These are phyloP conservation scores for Adiantum capillusveneris DNA, from an alignment of 75 land plant genomes.

Conservation along the genomic window DNA sequence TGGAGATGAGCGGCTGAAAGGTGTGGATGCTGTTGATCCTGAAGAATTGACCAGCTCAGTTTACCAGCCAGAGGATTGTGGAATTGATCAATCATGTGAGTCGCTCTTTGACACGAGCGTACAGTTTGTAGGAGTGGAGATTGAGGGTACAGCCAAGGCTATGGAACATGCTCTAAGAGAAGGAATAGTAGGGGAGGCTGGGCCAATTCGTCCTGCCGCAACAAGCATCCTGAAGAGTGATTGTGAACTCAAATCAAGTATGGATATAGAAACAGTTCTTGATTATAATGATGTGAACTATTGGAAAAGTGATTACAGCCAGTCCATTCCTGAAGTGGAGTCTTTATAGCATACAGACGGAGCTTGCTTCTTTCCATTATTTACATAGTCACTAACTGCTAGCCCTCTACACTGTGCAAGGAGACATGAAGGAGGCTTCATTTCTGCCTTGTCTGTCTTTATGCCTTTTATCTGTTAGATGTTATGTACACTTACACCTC, in stretches of 20 bases:
- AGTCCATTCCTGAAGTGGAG: slow-evolving; percentile 34
- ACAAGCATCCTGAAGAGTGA: slow-evolving; percentile 14
- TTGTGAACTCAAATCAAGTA: slow-evolving; percentile 13
- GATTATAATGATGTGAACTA: slow-evolving; percentile 61
- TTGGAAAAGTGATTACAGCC: slow-evolving; percentile 55
- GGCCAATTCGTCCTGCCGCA: slow-evolving; percentile 35
- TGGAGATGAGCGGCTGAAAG: no score
- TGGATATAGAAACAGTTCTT: slow-evolving; percentile 23
- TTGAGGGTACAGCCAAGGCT: slow-evolving; percentile 56
- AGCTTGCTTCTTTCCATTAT: no score
- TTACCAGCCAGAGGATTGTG: not conserved
- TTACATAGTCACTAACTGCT: no score
- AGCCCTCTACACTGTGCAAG: no score
- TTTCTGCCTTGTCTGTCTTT: no score
- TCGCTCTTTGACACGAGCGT: slow-evolving; percentile 56
- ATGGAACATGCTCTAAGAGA: slow-evolving; percentile 68
- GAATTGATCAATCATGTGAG: not conserved
- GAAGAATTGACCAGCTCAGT: no score
- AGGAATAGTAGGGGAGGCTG: slow-evolving; percentile 71
- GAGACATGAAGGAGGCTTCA: no score
- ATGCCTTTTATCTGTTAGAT: no score
- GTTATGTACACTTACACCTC: no score
- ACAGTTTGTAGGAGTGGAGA: slow-evolving; percentile 69
- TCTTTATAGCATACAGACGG: no score
- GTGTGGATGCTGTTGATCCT: no score